phyloP scores from a whole-genome alignment of 768 basidiomycete species.

The Termitomyces sp. region DNA sequence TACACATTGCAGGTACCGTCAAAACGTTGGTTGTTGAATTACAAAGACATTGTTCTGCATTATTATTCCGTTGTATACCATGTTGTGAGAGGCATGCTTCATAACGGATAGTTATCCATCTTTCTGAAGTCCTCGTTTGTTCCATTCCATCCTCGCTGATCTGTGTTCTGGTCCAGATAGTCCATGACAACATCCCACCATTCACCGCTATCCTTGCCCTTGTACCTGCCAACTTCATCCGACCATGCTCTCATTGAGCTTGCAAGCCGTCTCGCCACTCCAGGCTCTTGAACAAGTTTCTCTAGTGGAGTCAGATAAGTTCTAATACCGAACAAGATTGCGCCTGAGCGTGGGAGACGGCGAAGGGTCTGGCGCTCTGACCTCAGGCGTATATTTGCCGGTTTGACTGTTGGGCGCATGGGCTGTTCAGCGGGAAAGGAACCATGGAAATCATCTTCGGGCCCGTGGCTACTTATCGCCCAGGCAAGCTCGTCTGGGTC shows the following conservation, averaged over 20 bases:
- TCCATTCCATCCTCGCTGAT: slow-evolving; percentile 10
- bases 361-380: slow-evolving; percentile 64
- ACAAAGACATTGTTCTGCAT: too few species aligned
- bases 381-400: slow-evolving; percentile 46
- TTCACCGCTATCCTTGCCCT: slow-evolving; percentile 27
- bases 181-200: slow-evolving; percentile 27
- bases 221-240: slow-evolving; percentile 49
- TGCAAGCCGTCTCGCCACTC: slow-evolving; percentile 56
- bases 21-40: background rate
- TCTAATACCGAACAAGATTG: slow-evolving; percentile 63
- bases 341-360: slow-evolving; percentile 56
- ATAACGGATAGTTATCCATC: slow-evolving; percentile 18
- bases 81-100: background rate
- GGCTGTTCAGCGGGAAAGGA: slow-evolving; percentile 12
- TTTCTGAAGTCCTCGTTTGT: slow-evolving; percentile 9
- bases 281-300: slow-evolving; percentile 46
- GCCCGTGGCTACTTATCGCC: slow-evolving; percentile 30
- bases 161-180: slow-evolving; percentile 29
- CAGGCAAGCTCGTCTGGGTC: slow-evolving; percentile 68
- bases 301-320: slow-evolving; percentile 55
- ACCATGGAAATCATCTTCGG: slow-evolving; percentile 17
- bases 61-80: background rate
- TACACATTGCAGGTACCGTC: too few species aligned
- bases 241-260: slow-evolving; percentile 64
- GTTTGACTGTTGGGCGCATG: slow-evolving; percentile 19